A percentile compares a stretch with the other conserved stretches of the same genome.
These are phyloP conservation scores for Ophiostoma ips DNA, from an alignment of 2,329 filamentous ascomycete genomes.

Conservation along the genomic window DNA sequence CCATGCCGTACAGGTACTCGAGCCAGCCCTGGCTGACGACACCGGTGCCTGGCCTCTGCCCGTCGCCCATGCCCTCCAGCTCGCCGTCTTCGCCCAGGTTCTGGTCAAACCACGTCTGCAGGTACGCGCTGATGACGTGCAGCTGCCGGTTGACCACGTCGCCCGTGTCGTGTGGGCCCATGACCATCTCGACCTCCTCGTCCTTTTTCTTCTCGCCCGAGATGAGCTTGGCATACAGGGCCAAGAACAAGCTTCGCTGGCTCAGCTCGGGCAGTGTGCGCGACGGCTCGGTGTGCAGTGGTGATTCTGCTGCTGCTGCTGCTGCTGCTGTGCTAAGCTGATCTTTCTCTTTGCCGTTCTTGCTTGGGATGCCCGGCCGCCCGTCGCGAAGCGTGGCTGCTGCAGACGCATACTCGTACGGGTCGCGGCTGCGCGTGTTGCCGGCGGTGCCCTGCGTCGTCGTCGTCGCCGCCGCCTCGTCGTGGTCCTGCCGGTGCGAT, in stretches of 20 bases:
- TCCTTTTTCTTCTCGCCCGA: constrained; percentile 92
- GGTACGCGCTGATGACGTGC: constrained; percentile 54
- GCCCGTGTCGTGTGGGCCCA: constrained; percentile 82
- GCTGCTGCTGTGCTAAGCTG: not conserved
- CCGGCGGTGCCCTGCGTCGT: too few relatives aligned
- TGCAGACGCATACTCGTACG: not conserved
- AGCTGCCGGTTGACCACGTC: constrained; percentile 77
- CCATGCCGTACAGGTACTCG: constrained; percentile 83
- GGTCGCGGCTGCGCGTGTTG: too few relatives aligned
- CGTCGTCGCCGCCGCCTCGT: not conserved
- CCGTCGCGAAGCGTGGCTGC: not conserved
- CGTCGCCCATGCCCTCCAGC: constrained; percentile 18
- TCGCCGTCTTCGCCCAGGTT: constrained; percentile 38
- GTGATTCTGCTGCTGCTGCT: not conserved
- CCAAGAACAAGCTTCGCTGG: constrained; percentile 84
- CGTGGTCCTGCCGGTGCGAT: constrained; percentile 27
- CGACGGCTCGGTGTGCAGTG: constrained; percentile 7
- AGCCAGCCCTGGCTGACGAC: constrained; percentile 75
- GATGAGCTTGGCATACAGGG: constrained; percentile 83
- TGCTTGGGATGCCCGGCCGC: not conserved
- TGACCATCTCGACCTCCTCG: constrained; percentile 93
- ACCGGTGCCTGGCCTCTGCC: constrained; percentile 15
- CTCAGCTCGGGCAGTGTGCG: constrained; percentile 47
- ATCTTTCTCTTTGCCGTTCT: not conserved
- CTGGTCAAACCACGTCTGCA: constrained; percentile 70